phyloP scores from a whole-genome alignment of 2,329 filamentous ascomycete species.

The Colletotrichum theobromicola region DNA sequence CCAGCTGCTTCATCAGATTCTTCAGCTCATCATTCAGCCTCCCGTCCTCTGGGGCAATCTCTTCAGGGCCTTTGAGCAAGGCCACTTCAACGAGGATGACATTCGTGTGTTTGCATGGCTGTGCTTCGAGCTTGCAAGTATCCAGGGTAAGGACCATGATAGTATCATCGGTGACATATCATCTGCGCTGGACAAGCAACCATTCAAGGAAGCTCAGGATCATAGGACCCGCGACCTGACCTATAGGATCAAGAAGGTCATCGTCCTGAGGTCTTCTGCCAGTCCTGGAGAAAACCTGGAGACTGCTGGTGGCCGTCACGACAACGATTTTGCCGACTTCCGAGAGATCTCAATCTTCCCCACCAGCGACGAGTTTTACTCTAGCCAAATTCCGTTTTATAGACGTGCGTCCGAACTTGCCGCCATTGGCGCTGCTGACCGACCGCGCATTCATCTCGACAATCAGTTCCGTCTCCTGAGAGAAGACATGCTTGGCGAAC shows the following conservation, averaged over 20 bases:
- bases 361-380: conserved; percentile 68
- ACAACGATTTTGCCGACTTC: conserved; percentile 73
- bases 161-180: conserved; percentile 27
- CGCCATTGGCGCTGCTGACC: conserved; percentile 36
- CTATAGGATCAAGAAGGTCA: conserved; percentile 43
- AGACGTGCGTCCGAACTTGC: conserved; percentile 55
- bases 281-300: conserved; percentile 21
- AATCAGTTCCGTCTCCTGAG: conserved; percentile 75
- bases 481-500: conserved; percentile 73
- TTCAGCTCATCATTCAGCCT: conserved; percentile 54
- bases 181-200: conserved; percentile 26
- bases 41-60: conserved; percentile 54
- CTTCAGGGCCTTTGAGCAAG: conserved; percentile 41
- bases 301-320: conserved; percentile 70
- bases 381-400: conserved; percentile 58
- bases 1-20: conserved; percentile 50
- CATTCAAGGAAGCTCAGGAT: conserved; percentile 29
- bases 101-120: conserved; percentile 53
- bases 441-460: conserved; percentile 62
- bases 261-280: conserved; percentile 30
- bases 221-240: conserved; percentile 28
- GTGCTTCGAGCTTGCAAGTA: conserved; percentile 50
- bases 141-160: conserved; percentile 29
- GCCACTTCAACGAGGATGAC: conserved; percentile 29
- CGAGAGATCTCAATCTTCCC: conserved; percentile 68